Conservation (phyloP, 75 land plant species). For the Selaginella moellendorffii region DNA sequence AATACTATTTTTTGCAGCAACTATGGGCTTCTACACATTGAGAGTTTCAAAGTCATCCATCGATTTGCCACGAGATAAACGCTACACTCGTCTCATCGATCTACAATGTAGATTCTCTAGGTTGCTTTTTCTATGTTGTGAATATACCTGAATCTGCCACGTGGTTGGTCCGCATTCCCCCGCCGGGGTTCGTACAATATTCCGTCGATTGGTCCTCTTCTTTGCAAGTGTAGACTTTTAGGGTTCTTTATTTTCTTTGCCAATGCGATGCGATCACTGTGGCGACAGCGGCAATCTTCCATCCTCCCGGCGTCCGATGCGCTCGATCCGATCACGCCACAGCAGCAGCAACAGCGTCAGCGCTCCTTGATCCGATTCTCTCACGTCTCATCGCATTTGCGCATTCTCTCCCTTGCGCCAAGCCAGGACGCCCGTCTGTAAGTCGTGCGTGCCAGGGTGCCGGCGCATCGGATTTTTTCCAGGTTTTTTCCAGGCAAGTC, state of each 20-base stretch:
- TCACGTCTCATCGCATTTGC: not conserved
- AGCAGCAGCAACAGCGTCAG: not conserved
- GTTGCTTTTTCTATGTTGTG: not conserved
- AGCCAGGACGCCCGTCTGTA: too few relatives aligned
- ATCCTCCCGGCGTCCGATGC: not conserved
- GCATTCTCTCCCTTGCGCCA: not conserved
- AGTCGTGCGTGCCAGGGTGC: too few relatives aligned
- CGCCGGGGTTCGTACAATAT: not conserved
- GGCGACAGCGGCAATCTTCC: too few relatives aligned
- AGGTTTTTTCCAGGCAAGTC: not conserved
- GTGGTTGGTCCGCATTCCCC: too few relatives aligned
- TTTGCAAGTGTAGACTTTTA: too few relatives aligned
- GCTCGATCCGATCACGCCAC: not conserved
- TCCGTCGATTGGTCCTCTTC: not conserved
- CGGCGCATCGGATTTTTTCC: too few relatives aligned
- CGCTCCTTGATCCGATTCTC: not conserved
- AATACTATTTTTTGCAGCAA: not conserved
- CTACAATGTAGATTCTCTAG: too few relatives aligned
- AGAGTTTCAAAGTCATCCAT: not conserved
- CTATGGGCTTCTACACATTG: not conserved
- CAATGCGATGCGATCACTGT: not conserved
- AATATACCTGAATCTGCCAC: not conserved
- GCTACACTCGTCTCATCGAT: too few relatives aligned
- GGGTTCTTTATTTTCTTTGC: not conserved
- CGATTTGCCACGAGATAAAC: not conserved